A percentile compares a stretch with the other conserved stretches of the same genome.
Evolutionary conservation across 768 basidiomycete genomes (phyloP).

Genomic region (Boletus reticulatus): DNA sequence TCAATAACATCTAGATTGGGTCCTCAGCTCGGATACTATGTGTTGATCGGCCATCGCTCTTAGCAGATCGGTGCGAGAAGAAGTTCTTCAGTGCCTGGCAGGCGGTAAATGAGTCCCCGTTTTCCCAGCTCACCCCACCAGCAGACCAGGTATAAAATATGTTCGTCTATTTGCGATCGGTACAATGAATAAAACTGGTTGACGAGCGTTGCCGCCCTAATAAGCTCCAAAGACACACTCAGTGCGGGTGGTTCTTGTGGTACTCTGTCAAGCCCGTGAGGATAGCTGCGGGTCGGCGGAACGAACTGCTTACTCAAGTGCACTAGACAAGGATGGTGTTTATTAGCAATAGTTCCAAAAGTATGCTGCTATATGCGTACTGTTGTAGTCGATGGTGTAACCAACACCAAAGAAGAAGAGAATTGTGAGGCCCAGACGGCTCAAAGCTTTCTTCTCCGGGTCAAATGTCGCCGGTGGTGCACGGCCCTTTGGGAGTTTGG

Average conservation of each 20-base stretch:
- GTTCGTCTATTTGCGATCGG: constrained; percentile 24
- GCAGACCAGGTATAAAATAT: constrained; percentile 12
- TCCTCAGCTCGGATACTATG: constrained; percentile 1
- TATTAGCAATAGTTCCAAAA: constrained; percentile 7
- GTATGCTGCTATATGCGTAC: constrained; percentile 45
- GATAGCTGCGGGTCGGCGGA: neutral
- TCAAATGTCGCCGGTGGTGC: constrained; percentile 60
- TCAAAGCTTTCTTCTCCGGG: constrained; percentile 76
- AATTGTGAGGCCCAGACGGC: constrained; percentile 53
- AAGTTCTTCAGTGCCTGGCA: neutral
- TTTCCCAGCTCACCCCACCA: constrained; percentile 3
- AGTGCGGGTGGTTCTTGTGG: constrained; percentile 91
- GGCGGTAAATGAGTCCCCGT: neutral
- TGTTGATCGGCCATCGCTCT: neutral
- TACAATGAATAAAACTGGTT: constrained; percentile 21
- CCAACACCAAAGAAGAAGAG: constrained; percentile 59
- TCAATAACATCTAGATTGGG: neutral
- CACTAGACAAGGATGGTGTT: constrained; percentile 46
- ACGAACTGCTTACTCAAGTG: constrained; percentile 67
- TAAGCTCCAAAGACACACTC: constrained; percentile 18
- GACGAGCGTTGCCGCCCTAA: neutral
- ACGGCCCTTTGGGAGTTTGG: constrained; percentile 90
- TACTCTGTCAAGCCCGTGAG: constrained; percentile 55
- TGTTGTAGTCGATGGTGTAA: constrained; percentile 88
- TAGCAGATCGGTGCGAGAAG: neutral